Evolutionary conservation across 108 stramenopile species (phyloP).

Genomic region (Hondaea fermentalgiana): DNA sequence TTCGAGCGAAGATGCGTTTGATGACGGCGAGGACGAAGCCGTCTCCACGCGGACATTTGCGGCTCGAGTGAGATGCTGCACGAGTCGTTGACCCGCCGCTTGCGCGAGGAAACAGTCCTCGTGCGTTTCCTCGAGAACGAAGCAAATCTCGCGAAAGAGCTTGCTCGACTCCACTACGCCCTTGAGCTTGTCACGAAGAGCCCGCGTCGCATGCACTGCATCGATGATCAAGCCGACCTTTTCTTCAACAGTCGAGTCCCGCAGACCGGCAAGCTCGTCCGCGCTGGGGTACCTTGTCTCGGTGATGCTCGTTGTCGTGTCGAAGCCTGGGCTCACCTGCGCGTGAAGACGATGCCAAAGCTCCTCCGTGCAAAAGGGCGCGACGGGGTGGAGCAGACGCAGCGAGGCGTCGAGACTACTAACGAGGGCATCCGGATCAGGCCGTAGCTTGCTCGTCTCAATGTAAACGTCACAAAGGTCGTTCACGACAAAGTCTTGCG

Average conservation of each 20-base stretch:
- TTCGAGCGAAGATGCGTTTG: neutral
- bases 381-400: constrained; percentile 90
- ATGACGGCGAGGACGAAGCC: neutral
- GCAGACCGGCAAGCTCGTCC: neutral
- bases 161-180: neutral
- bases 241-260: neutral
- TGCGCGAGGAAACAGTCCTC: neutral
- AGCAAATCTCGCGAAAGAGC: neutral
- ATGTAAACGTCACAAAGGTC: constrained; percentile 95
- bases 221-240: neutral
- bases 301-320: neutral
- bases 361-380: constrained; percentile 94
- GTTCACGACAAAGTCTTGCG: constrained; percentile 87
- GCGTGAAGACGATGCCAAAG: constrained; percentile 79
- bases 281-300: neutral
- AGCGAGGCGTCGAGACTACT: constrained; percentile 73
- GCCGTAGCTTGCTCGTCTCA: constrained; percentile 67
- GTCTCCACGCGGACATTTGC: neutral
- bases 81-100: constrained; percentile 20
- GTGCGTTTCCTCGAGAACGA: neutral
- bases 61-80: constrained; percentile 26
- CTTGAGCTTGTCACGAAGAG: neutral
- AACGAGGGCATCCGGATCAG: neutral
- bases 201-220: neutral
- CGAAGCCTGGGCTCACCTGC: neutral